Conservation (phyloP, 2,329 filamentous ascomycete species). For the Orbilia blumenaviensis region DNA sequence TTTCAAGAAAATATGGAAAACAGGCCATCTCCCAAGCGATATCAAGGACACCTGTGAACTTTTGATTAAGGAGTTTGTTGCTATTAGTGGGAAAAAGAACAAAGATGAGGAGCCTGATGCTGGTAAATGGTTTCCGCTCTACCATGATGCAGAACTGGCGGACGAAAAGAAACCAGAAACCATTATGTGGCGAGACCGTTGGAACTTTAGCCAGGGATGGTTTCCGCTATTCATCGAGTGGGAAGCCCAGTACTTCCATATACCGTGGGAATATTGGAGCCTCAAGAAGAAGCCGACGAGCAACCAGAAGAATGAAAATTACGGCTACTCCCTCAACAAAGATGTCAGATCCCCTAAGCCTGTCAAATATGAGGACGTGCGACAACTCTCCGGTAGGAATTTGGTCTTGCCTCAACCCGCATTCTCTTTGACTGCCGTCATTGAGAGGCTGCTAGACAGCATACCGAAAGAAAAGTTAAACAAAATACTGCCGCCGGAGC, state of each 20-base stretch:
- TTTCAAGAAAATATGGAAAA: not conserved
- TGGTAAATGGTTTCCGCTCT: not conserved
- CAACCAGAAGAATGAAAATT: not conserved
- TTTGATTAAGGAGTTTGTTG: not conserved
- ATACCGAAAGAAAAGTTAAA: conserved; percentile 55
- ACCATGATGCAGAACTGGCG: not conserved
- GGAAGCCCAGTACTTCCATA: conserved; percentile 63
- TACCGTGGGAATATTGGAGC: conserved; percentile 59
- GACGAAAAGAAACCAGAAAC: not conserved
- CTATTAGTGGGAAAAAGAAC: not conserved
- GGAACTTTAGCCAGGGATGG: conserved; percentile 61
- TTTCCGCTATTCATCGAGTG: conserved; percentile 63
- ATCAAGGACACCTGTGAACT: too few species aligned
- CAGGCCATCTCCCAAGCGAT: not conserved
- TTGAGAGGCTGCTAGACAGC: conserved; percentile 60
- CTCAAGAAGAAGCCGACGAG: not conserved
- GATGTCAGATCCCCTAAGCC: not conserved
- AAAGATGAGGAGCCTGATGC: not conserved
- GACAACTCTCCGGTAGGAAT: conserved; percentile 59
- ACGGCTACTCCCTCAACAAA: not conserved
- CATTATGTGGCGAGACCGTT: conserved; percentile 58
- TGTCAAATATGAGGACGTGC: not conserved
- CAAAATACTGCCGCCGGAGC: conserved; percentile 54
- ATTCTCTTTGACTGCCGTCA: conserved; percentile 59
- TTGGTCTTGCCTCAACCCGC: conserved; percentile 62